phyloP scores from a whole-genome alignment of 768 basidiomycete genomes.

The Amanita exitialis region DNA sequence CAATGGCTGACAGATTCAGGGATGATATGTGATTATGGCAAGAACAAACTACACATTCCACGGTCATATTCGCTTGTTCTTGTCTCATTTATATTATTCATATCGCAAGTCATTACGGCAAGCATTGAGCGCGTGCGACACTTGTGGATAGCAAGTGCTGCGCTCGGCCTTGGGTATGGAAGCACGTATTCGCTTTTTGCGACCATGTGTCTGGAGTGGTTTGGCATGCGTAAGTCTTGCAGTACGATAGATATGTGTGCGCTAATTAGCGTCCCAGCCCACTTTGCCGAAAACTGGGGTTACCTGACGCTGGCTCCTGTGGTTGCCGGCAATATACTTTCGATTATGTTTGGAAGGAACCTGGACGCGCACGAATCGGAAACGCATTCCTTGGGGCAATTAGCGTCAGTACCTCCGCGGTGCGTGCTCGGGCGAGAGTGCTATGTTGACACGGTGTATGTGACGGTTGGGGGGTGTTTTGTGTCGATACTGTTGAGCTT shows the following conservation, averaged over 20 bases:
- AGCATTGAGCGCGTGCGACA: slow-evolving; percentile 42
- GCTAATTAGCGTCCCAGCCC: slow-evolving; percentile 25
- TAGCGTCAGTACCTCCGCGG: slow-evolving; percentile 16
- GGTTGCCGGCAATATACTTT: slow-evolving; percentile 75
- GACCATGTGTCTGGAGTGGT: slow-evolving; percentile 81
- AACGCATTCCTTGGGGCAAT: too few relatives aligned
- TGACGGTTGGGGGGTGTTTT: slow-evolving; percentile 39
- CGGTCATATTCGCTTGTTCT: slow-evolving; percentile 63
- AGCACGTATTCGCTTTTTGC: slow-evolving; percentile 63
- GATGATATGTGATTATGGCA: slow-evolving; percentile 54
- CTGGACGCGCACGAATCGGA: slow-evolving; percentile 57
- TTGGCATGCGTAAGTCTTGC: slow-evolving; percentile 74
- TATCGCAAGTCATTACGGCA: slow-evolving; percentile 59
- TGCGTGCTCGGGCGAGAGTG: slow-evolving; percentile 52
- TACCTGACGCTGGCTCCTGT: slow-evolving; percentile 66
- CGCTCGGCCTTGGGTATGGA: slow-evolving; percentile 65
- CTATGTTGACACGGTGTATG: slow-evolving; percentile 46
- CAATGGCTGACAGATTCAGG: slow-evolving; percentile 28
- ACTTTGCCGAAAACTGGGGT: slow-evolving; percentile 85
- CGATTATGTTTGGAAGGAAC: slow-evolving; percentile 73
- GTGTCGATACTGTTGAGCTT: slow-evolving; percentile 35
- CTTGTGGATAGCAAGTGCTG: slow-evolving; percentile 52
- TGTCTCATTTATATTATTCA: slow-evolving; percentile 56
- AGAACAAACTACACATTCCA: slow-evolving; percentile 46
- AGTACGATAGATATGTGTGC: too few relatives aligned